Evolutionary conservation across 208 protist species (phyloP), one percentile per base, ranked within the genome.

Genomic region (Crithidia acanthocephali): DNA sequence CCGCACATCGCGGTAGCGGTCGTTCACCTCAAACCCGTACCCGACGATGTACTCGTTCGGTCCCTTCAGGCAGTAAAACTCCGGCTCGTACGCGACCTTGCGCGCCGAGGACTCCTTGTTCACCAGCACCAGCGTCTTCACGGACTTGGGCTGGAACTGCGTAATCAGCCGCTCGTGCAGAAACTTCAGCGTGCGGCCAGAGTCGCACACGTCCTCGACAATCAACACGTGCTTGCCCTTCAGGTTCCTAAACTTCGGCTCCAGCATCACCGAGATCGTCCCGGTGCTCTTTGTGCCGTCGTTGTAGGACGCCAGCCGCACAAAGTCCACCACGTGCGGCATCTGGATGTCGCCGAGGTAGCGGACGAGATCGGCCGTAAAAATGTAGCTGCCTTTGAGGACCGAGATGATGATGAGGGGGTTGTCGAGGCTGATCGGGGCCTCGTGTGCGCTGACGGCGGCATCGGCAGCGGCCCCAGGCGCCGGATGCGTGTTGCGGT

Each of bases 21-120:
- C 92, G 65, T 95, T 94, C 50, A 95, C 92, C 74, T 98, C 95
- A 65, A 98, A 93, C 22, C 95, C 95, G 71, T 98, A 98, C 55
- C 95, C 95, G 56, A 98, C 76, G 32, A 98, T 92, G 69, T 93
- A 98, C 63, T 84, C 50, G 52, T 96, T 87, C 2, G 91, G 89
- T 20, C 75, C 87, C 0, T 33, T 55, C 28, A 96, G 44, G 60
- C 90, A 93, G n/a, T 53, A 63, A 61, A 88, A 94, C 45, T 96
- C 87, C 32, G 81, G 72, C 33, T 78, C 56, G 33, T 91, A 82
- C 18, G 22, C 52, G 48, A 94, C 84, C 57, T 85, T 82, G 35
- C 91, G 83, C 20, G 87, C 91, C 28, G 72, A 79, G 18, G 47
- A 11, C 22, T 84, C 83, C 70, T 97, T 97, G 81, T 95, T 85